Percentiles rank a stretch among this genome's conserved stretches.
Conservation (phyloP, 1,284 basidiomycete genomes). For the Rhodotorula mucilaginosa region DNA sequence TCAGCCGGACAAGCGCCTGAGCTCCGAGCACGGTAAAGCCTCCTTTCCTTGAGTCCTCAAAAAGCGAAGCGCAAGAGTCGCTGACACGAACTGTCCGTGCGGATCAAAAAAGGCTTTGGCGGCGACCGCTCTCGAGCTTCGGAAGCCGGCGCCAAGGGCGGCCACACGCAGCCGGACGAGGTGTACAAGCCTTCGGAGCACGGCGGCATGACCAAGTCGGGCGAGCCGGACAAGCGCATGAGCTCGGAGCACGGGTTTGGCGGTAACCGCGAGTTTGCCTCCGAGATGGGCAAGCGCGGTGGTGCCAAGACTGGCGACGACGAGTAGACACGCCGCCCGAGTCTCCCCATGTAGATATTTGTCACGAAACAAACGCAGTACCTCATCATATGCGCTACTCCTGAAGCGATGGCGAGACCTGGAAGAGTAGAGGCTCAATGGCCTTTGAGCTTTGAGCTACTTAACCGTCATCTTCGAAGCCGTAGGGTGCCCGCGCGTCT, state of each 20-base stretch:
- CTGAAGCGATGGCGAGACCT: too few species aligned
- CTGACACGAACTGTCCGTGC: background rate
- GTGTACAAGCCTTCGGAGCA: constrained; percentile 29
- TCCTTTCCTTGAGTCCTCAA: background rate
- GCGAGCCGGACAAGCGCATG: constrained; percentile 25
- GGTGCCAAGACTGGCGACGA: constrained; percentile 4
- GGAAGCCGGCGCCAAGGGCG: constrained; percentile 32
- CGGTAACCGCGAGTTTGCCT: constrained; percentile 35
- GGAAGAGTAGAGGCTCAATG: too few species aligned
- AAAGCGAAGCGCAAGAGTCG: background rate
- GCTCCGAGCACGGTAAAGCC: constrained; percentile 7
- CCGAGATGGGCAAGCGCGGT: constrained; percentile 23
- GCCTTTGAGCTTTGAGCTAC: too few species aligned
- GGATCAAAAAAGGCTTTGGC: constrained; percentile 1
- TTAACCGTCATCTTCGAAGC: too few species aligned
- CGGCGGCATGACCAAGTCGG: constrained; percentile 18
- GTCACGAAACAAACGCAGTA: too few species aligned
- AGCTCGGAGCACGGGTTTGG: constrained; percentile 28
- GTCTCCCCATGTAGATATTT: too few species aligned
- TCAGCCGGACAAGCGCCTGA: constrained; percentile 16
- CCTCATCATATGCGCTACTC: too few species aligned
- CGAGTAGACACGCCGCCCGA: background rate
- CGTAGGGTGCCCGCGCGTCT: too few species aligned
- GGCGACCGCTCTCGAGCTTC: constrained; percentile 10
- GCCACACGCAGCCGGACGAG: constrained; percentile 35